Percentiles rank a stretch among this genome's conserved stretches.
Conservation (phyloP, 192 early-diverging fungal species). For the Rhizophlyctis rosea region DNA sequence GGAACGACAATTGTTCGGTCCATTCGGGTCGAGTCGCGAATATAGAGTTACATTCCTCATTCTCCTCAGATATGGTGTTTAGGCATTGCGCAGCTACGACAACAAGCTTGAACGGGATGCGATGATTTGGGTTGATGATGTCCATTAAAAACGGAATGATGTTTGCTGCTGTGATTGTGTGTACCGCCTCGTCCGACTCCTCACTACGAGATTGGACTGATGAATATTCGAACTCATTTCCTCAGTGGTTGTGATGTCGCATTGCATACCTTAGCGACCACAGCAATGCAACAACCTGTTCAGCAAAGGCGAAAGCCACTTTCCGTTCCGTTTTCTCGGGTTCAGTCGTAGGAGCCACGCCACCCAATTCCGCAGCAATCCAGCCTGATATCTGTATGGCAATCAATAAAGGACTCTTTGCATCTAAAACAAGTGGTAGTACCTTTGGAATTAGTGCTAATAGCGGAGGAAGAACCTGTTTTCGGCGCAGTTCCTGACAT, state of each 20-base stretch:
- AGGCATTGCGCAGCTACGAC: constrained; percentile 59
- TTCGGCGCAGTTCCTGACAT: constrained; percentile 53
- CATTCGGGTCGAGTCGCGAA: constrained; percentile 49
- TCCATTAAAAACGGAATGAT: constrained; percentile 68
- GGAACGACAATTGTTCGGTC: constrained; percentile 5
- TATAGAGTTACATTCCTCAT: constrained; percentile 52
- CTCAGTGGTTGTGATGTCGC: too few species aligned
- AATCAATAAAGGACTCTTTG: constrained; percentile 29
- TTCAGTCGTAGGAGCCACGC: constrained; percentile 37
- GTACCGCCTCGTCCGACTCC: constrained; percentile 63
- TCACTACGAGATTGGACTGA: constrained; percentile 58
- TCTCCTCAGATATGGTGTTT: constrained; percentile 80
- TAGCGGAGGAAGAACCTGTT: constrained; percentile 55
- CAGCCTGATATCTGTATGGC: constrained; percentile 31
- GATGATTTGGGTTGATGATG: constrained; percentile 11
- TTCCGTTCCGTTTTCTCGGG: constrained; percentile 38
- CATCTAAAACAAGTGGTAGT: not conserved
- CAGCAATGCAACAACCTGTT: constrained; percentile 37
- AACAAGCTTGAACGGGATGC: constrained; percentile 14
- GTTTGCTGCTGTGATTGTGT: constrained; percentile 62
- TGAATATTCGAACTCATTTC: too few species aligned
- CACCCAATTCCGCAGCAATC: constrained; percentile 28
- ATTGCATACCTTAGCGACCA: constrained; percentile 49
- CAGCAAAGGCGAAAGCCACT: constrained; percentile 24
- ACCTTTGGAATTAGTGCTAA: constrained; percentile 45